Conservation (phyloP, 139 green algal species). For the Yamagishiella unicocca region DNA sequence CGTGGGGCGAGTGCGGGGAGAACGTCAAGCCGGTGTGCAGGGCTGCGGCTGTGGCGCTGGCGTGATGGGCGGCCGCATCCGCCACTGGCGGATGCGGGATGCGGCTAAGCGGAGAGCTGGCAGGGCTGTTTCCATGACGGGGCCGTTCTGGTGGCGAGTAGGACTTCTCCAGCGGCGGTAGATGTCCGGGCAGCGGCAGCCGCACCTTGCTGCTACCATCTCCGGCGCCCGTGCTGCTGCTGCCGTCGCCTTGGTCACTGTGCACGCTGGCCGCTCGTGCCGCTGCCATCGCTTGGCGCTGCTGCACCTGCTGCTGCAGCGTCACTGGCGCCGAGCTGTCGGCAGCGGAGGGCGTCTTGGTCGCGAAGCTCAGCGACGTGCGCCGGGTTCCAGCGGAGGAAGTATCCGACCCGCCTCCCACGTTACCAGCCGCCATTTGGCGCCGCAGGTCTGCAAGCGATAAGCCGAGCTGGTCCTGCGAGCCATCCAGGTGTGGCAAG, state of each 20-base stretch:
- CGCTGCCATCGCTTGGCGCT: background rate
- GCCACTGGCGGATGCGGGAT: too few relatives aligned
- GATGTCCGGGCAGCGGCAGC: background rate
- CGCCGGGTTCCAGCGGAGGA: too few relatives aligned
- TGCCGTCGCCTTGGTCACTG: background rate
- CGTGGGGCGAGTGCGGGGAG: background rate
- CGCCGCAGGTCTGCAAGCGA: constrained; percentile 12
- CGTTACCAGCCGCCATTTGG: constrained; percentile 12
- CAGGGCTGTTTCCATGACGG: too few relatives aligned
- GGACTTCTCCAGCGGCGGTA: constrained; percentile 1
- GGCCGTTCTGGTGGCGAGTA: background rate
- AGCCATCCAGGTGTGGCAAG: too few relatives aligned
- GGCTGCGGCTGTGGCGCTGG: too few relatives aligned
- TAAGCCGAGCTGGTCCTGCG: background rate
- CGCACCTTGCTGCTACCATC: background rate
- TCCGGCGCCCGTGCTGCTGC: background rate
- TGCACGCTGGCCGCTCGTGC: background rate
- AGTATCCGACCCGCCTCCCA: too few relatives aligned
- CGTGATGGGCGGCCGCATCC: too few relatives aligned
- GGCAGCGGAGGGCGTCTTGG: background rate
- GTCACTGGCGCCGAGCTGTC: background rate
- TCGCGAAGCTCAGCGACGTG: too few relatives aligned
- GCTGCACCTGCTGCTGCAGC: background rate
- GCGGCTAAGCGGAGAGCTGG: too few relatives aligned
- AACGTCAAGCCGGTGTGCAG: too few relatives aligned